Base-by-base conservation (phyloP, 2,329 filamentous ascomycete species). In the Pseudocercospora eumusae region DNA sequence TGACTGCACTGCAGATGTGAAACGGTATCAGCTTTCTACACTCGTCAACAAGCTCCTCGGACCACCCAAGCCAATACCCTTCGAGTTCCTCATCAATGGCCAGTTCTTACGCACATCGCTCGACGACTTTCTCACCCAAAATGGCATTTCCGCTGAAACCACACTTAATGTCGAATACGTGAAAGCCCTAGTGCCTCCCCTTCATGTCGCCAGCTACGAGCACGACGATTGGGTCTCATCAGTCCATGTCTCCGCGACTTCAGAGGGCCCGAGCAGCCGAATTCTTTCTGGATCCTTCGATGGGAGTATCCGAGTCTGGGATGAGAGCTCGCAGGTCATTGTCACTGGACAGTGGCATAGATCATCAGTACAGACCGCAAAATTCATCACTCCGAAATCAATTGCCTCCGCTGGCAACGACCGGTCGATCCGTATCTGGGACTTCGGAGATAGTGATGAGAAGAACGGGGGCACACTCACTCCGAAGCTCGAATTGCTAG, bases 211-310 rank as follows among this genome's bases (percentile, higher is more conserved):
- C 11, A 95, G 90, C 73, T 99, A 96, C 75, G 89, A 97, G 79
- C 93, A 99, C 76, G 93, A 99, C 73, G 95, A 98, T 76, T 99
- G 95, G 95, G 90, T 99, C 54, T 91, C 91, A 74, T 85, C 86
- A 25, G 87, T 98, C 25, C 92, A 97, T 75, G 85, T 96, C 4
- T 81, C 96, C 23, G 93, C 92, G 83, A 75, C 77, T 25, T 77
- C 28, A 33, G n/a, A n/a, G 2, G 47, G 23, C 4, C 84, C 86
- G 21, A 85, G 88, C 67, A 86, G 90, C 70, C 82, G 90, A 65
- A 88, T 98, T 63, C 80, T 96, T n/a, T 96, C 92, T n/a, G 92
- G 88, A 28, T 93, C 91, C 53, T 98, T 96, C 74, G 95, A 99
- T 75, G 93, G 93, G 8, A 79, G 96, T 15, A 79, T 98, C 60